phyloP scores from a whole-genome alignment of 2,329 filamentous ascomycete genomes.

The Pseudogymnoascus sp. region DNA sequence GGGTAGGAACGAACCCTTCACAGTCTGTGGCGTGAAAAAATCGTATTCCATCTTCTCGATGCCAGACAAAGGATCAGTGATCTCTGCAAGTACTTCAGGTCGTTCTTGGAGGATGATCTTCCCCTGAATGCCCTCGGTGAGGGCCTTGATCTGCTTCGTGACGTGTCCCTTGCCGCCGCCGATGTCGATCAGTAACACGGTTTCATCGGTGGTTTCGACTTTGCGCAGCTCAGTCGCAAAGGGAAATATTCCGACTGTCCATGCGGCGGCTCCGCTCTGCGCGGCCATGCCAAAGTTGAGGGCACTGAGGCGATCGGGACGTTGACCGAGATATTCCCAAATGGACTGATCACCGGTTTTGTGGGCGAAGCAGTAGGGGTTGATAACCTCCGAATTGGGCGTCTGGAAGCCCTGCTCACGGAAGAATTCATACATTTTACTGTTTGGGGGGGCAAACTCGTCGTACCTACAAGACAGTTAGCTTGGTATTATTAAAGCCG shows the following conservation, averaged over 20 bases:
- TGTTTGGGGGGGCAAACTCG: constrained; percentile 16
- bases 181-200: constrained; percentile 21
- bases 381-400: constrained; percentile 19
- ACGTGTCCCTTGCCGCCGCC: constrained; percentile 17
- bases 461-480: constrained; percentile 18
- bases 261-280: constrained; percentile 13
- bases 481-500: neutral
- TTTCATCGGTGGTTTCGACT: constrained; percentile 19
- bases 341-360: constrained; percentile 20
- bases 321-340: constrained; percentile 23
- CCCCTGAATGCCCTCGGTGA: constrained; percentile 13
- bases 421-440: constrained; percentile 22
- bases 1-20: constrained; percentile 15
- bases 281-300: constrained; percentile 26
- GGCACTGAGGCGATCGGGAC: constrained; percentile 22
- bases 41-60: constrained; percentile 26
- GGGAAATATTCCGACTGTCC: constrained; percentile 18
- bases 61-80: constrained; percentile 7
- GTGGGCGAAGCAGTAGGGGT: constrained; percentile 25
- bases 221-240: constrained; percentile 19
- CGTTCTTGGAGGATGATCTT: constrained; percentile 18
- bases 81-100: constrained; percentile 11
- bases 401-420: constrained; percentile 18
- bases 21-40: constrained; percentile 28
- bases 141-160: constrained; percentile 13